Base-by-base conservation (phyloP, 306 rosid genomes). In the Cotoneaster glaucophyllus region DNA sequence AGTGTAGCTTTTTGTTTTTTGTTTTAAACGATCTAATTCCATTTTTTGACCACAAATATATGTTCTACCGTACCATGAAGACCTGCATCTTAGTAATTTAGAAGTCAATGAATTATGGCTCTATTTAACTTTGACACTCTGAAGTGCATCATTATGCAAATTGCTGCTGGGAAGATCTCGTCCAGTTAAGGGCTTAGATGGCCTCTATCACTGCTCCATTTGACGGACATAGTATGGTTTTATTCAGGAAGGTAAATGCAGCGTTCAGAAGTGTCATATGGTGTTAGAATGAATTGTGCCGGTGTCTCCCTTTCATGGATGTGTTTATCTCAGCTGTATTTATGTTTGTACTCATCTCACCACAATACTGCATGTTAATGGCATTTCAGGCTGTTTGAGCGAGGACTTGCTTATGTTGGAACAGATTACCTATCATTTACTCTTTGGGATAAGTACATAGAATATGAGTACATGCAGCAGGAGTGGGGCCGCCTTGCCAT, bases 231-330 rank as follows among this genome's bases (percentile, higher is more conserved):
- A 83, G 89, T 90, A 85, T 92, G 99, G 80, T 89, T 82, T 85
- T 83, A 82, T 89, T 85, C 90, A 89, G 99, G 99, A 96, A 96
- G 99, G 98, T 96, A 96, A 90, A 89, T 89, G 93, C 94, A 96
- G 99, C 89, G 89, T 84, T 91, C 86, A 93, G 97, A 95, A 87
- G 98, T 88, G 96, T 87, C 87, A 84, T 85, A 81, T 90, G 96
- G 92, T 87, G 96, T 92, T 87, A 85, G 89, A 90, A 88, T 96
- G 95, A 87, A 85, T 92, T 96, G 90, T 88, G 87, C 83, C 88
- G 86, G 83, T 88, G 89, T 83, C 82, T 72, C 90, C 83, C 87
- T 83, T 78, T 79, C 70, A 74, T 84, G 89, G 93, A 85, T 78
- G 80, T 86, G 65, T 63, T 78, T 76, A 87, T 78, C 82, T 85